Evolutionary conservation across 2,329 filamentous ascomycete species (phyloP).

Genomic region (Talaromyces sp.): DNA sequence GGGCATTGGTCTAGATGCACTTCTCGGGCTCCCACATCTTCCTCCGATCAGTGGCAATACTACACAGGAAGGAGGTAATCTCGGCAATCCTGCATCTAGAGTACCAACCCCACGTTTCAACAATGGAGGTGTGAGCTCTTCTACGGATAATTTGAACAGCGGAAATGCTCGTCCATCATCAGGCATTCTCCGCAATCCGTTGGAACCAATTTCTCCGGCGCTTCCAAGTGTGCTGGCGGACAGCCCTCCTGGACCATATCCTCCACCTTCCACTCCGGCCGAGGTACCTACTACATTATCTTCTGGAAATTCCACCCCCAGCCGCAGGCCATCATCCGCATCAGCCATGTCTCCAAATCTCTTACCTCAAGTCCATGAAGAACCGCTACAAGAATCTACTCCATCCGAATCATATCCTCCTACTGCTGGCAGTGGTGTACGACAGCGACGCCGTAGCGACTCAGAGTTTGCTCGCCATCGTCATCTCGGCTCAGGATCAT

Average conservation of each 20-base stretch:
- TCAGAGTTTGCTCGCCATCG: conserved; percentile 56
- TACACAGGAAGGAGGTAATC: conserved; percentile 40
- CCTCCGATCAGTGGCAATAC: conserved; percentile 37
- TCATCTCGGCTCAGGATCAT: conserved; percentile 58
- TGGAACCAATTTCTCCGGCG: conserved; percentile 31
- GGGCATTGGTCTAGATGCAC: conserved; percentile 43
- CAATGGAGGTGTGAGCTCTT: conserved; percentile 51
- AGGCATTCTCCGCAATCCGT: conserved; percentile 28
- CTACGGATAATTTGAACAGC: conserved; percentile 54
- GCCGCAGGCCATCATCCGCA: conserved; percentile 46
- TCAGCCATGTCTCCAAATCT: conserved; percentile 40
- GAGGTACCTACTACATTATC: conserved; percentile 53
- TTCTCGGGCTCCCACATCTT: conserved; percentile 45
- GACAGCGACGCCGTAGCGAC: conserved; percentile 56
- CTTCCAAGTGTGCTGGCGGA: conserved; percentile 50
- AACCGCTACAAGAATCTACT: conserved; percentile 37
- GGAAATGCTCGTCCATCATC: conserved; percentile 35
- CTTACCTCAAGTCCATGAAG: conserved; percentile 40
- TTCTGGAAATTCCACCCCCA: conserved; percentile 51
- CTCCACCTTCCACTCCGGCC: conserved; percentile 62
- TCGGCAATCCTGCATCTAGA: conserved; percentile 52
- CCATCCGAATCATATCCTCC: conserved; percentile 33
- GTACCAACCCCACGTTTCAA: conserved; percentile 54
- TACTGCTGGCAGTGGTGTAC: conserved; percentile 35
- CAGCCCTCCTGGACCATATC: conserved; percentile 56